Evolutionary conservation across 73 alveolate species (phyloP).

Genomic region (Paramecium biaurelia): DNA sequence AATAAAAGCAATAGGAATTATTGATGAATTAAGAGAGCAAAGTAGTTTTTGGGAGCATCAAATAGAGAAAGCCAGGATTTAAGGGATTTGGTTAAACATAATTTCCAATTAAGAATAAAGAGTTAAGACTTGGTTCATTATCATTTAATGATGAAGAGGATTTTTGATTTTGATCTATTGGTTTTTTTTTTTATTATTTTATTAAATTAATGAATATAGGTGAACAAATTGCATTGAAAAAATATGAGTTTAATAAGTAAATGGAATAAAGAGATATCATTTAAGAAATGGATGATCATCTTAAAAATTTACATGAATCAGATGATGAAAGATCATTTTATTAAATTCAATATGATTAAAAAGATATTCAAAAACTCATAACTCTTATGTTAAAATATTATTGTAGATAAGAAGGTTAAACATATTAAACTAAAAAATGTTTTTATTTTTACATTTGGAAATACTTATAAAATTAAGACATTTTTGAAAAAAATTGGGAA

Average conservation of each 20-base stretch:
- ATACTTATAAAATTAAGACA: neutral
- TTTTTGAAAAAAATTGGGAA: constrained; percentile 1
- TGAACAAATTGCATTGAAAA: neutral
- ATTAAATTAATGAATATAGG: neutral
- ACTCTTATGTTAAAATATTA: neutral
- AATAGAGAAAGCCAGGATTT: neutral
- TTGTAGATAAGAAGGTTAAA: neutral
- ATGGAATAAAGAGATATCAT: constrained; percentile 12
- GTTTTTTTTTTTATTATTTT: neutral
- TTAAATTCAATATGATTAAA: neutral
- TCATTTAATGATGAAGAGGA: constrained; percentile 42
- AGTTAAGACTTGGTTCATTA: neutral
- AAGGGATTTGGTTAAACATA: neutral
- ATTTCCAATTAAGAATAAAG: neutral
- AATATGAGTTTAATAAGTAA: neutral
- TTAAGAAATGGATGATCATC: constrained; percentile 33
- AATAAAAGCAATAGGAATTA: neutral
- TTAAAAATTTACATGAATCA: neutral
- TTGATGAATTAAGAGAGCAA: neutral
- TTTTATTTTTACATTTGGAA: neutral
- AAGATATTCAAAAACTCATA: neutral
- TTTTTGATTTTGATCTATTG: neutral
- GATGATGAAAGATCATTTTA: neutral
- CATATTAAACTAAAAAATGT: neutral
- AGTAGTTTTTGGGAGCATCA: constrained; percentile 14